phyloP scores from a whole-genome alignment of 148 eudicot species.

The Vaccinium corymbosum region DNA sequence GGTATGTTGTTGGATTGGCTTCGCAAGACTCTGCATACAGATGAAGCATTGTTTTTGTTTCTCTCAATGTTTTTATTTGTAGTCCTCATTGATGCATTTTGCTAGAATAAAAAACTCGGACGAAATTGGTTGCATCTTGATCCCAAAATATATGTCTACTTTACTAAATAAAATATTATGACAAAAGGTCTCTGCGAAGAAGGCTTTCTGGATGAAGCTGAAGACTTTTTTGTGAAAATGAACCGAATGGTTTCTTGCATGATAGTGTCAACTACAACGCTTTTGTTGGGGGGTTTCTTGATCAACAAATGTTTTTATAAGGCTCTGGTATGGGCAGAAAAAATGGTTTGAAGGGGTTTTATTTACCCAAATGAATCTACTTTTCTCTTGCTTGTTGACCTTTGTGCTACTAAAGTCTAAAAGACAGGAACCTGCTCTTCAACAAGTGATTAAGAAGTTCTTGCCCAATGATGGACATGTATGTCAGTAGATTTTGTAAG shows the following conservation, averaged over 20 bases:
- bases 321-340: neutral
- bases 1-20: no score
- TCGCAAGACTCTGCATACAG: no score
- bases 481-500: no score
- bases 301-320: neutral
- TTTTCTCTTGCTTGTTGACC: neutral
- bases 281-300: no score
- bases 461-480: neutral
- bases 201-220: no score
- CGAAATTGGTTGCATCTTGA: neutral
- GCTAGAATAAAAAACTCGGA: neutral
- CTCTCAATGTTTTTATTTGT: neutral
- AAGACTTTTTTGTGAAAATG: neutral
- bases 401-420: no score
- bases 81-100: constrained; percentile 10
- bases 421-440: no score
- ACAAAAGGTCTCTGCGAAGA: no score
- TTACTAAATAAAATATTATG: no score
- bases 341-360: neutral
- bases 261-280: neutral
- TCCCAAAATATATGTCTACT: no score
- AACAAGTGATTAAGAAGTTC: neutral
- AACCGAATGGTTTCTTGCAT: no score
- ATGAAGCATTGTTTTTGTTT: no score
- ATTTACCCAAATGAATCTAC: neutral